These are phyloP conservation scores for Abrus precatorius DNA, from an alignment of 306 rosid species.

Conservation along the genomic window DNA sequence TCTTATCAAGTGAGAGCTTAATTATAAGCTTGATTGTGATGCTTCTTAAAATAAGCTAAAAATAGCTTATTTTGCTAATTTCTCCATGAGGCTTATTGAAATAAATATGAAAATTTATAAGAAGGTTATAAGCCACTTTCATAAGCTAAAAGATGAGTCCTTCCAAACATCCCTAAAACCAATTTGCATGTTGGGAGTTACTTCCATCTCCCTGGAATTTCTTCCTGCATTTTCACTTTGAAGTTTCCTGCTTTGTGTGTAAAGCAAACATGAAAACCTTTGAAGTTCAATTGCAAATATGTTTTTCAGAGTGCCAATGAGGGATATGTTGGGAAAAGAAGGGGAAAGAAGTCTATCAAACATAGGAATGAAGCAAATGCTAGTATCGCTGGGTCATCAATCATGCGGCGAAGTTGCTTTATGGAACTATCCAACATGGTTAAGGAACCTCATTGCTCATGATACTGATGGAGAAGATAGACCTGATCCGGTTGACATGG, in stretches of 20 bases:
- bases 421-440: constrained; percentile 82
- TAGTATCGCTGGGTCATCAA: constrained; percentile 83
- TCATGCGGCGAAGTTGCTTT: constrained; percentile 68
- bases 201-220: constrained; percentile 10
- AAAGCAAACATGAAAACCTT: neutral
- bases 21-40: neutral
- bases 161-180: neutral
- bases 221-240: neutral
- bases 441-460: constrained; percentile 74
- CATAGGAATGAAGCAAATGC: constrained; percentile 71
- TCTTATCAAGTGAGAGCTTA: neutral
- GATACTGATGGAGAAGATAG: constrained; percentile 78
- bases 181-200: constrained; percentile 8
- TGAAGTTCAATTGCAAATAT: constrained; percentile 21
- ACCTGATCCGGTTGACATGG: constrained; percentile 76
- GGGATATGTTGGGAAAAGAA: constrained; percentile 66
- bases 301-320: constrained; percentile 69
- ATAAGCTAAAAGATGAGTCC: neutral
- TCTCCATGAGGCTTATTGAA: no score
- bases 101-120: no score
- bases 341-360: constrained; percentile 68
- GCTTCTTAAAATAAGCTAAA: no score
- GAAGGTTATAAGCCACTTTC: neutral
- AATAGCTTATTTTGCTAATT: neutral
- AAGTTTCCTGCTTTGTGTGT: neutral